Conservation (phyloP, 2,329 filamentous ascomycete species). For the Fusarium sp. region DNA sequence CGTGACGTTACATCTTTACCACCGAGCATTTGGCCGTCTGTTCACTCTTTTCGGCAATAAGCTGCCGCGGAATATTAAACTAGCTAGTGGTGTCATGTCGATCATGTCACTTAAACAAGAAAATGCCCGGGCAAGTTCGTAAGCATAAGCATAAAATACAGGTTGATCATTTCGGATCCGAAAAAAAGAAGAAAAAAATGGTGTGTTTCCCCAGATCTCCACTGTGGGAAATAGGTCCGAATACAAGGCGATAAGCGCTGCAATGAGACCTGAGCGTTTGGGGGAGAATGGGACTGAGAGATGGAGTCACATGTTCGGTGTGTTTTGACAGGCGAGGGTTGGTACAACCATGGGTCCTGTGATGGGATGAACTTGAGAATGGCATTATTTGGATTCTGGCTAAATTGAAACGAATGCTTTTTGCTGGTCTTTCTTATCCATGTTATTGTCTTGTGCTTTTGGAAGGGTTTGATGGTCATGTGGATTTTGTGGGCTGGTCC, state of each 20-base stretch:
- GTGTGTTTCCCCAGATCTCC: constrained; percentile 29
- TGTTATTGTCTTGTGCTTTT: not conserved
- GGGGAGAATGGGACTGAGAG: constrained; percentile 2
- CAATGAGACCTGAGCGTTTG: constrained; percentile 17
- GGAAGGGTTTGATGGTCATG: not conserved
- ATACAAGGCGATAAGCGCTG: constrained; percentile 26
- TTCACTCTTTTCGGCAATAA: not conserved
- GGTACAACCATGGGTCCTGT: constrained; percentile 1
- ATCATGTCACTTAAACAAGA: not conserved
- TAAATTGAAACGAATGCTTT: not conserved
- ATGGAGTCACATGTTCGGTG: constrained; percentile 11
- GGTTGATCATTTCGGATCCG: constrained; percentile 15
- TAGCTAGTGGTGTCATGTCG: constrained; percentile 23
- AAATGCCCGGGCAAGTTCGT: no score
- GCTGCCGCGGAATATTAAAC: not conserved
- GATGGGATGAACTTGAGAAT: not conserved
- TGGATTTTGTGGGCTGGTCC: not conserved
- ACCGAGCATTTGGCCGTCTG: constrained; percentile 21
- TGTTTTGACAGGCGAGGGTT: not conserved
- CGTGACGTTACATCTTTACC: constrained; percentile 28
- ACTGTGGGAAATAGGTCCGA: constrained; percentile 29
- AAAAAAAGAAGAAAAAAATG: not conserved
- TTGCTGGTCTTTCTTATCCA: no score
- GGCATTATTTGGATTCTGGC: not conserved
- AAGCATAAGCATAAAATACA: no score